Conservation (phyloP, 2,329 filamentous ascomycete genomes). For the Chalaropsis thielavioides region DNA sequence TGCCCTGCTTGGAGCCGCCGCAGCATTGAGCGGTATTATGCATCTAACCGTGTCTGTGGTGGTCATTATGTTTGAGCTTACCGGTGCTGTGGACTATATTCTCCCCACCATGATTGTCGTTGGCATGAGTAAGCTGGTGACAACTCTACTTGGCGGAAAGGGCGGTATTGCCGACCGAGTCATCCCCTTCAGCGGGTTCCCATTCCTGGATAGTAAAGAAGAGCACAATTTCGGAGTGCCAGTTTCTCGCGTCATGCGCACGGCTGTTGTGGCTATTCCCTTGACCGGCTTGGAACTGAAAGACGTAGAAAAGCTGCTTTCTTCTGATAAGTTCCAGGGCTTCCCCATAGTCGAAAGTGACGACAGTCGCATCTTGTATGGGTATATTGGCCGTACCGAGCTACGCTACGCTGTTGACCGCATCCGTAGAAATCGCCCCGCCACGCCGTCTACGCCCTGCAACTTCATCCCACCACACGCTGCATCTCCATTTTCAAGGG, state of each 20-base stretch:
- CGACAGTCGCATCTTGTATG: slow-evolving; percentile 57
- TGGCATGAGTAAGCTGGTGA: slow-evolving; percentile 86
- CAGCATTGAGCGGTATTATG: slow-evolving; percentile 91
- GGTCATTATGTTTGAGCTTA: slow-evolving; percentile 98
- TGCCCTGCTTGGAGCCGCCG: slow-evolving; percentile 83
- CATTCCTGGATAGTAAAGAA: slow-evolving; percentile 93
- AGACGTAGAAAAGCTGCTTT: slow-evolving; percentile 62
- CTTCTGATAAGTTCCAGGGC: slow-evolving; percentile 72
- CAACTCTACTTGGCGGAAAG: slow-evolving; percentile 70
- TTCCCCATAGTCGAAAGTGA: slow-evolving; percentile 79
- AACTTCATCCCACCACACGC: slow-evolving; percentile 39
- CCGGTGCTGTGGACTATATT: slow-evolving; percentile 93
- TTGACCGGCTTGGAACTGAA: slow-evolving; percentile 58
- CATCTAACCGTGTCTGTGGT: slow-evolving; percentile 93
- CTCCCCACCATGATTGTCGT: slow-evolving; percentile 98
- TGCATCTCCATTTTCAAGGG: background rate
- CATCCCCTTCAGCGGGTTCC: slow-evolving; percentile 98
- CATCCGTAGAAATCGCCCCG: slow-evolving; percentile 51
- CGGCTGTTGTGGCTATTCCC: slow-evolving; percentile 58
- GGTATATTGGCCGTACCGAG: slow-evolving; percentile 88
- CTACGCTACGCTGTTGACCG: slow-evolving; percentile 80
- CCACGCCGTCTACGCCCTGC: slow-evolving; percentile 57
- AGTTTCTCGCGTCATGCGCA: slow-evolving; percentile 80
- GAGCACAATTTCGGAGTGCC: slow-evolving; percentile 93
- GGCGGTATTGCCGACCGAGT: slow-evolving; percentile 94